Conservation (phyloP, 139 green algal genomes). For the Desmodesmus armatus region DNA sequence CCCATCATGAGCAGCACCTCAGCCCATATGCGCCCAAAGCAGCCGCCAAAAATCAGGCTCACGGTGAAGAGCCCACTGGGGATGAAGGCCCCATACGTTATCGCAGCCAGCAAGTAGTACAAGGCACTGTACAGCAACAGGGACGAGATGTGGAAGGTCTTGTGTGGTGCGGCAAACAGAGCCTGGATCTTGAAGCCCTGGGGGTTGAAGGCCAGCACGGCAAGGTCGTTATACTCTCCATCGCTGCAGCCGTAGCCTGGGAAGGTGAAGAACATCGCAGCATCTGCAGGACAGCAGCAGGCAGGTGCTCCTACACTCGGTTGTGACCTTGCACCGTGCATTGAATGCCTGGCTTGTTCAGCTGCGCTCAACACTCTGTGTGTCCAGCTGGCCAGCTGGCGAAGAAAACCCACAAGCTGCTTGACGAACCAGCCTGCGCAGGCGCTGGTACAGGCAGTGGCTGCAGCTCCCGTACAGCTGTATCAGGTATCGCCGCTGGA, state of each 20-base stretch:
- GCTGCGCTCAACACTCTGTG: no score
- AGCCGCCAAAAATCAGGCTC: conserved; percentile 65
- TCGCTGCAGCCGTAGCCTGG: conserved; percentile 5
- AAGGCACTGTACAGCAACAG: conserved; percentile 57
- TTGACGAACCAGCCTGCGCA: no score
- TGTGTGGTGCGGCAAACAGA: conserved; percentile 54
- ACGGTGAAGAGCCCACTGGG: conserved; percentile 71
- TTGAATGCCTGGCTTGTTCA: no score
- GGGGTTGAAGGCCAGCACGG: conserved; percentile 70
- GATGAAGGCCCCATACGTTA: conserved; percentile 75
- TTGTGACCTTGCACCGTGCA: no score
- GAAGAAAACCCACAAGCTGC: no score
- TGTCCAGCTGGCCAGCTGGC: no score
- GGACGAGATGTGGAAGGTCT: conserved; percentile 59
- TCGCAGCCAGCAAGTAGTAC: conserved; percentile 64
- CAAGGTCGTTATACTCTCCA: conserved; percentile 65
- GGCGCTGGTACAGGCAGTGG: no score
- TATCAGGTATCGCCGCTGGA: no score
- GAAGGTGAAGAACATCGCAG: conserved; percentile 46
- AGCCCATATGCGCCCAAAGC: conserved; percentile 62
- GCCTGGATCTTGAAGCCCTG: conserved; percentile 62
- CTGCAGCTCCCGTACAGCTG: no score
- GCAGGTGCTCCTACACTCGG: no score
- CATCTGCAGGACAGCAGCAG: conserved; percentile 10
- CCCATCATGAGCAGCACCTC: conserved; percentile 57